Conservation (phyloP, 2,329 filamentous ascomycete species). For the Aspergillus fructus region DNA sequence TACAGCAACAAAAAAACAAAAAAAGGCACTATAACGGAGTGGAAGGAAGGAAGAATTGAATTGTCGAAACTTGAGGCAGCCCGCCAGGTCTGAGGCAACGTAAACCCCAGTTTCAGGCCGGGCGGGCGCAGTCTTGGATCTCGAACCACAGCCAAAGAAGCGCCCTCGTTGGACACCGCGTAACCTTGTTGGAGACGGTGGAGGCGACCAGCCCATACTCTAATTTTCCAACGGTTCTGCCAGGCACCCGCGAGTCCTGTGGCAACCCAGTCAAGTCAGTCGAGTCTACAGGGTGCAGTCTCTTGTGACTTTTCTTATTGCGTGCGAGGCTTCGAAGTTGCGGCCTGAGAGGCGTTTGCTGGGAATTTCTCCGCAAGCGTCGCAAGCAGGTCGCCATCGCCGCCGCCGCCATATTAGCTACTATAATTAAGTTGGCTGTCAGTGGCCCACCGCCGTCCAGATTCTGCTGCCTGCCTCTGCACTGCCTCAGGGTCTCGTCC, state of each 20-base stretch:
- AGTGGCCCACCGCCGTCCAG: neutral
- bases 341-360: neutral
- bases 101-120: conserved; percentile 1
- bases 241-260: neutral
- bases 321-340: neutral
- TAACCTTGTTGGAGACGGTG: neutral
- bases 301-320: too few relatives aligned
- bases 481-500: conserved; percentile 8
- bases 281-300: too few relatives aligned
- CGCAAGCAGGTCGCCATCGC: neutral
- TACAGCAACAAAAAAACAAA: neutral
- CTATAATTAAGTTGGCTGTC: conserved; percentile 2
- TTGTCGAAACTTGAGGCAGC: neutral
- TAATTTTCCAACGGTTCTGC: neutral
- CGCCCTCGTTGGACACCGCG: neutral
- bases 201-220: neutral
- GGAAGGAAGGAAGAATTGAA: neutral
- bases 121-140: too few relatives aligned
- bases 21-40: neutral
- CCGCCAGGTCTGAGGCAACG: neutral
- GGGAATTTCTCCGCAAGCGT: neutral
- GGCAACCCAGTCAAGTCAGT: too few relatives aligned
- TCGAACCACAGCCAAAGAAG: neutral
- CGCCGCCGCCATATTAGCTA: neutral
- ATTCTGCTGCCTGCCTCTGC: neutral